Evolutionary conservation across 257 asterid genomes (phyloP).

Genomic region (Fraxinus americana): DNA sequence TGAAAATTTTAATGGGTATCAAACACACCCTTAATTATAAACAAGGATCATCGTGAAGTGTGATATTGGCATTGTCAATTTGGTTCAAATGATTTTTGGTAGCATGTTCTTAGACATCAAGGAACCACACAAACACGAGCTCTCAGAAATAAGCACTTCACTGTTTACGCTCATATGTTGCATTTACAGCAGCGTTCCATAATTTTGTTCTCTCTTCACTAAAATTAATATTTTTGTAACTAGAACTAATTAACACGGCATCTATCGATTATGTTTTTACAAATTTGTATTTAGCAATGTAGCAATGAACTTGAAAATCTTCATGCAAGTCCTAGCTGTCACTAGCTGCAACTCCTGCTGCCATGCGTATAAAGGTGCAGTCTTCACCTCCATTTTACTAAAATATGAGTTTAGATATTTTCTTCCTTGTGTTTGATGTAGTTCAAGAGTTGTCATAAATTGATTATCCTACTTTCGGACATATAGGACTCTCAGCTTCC

Average conservation of each 20-base stretch:
- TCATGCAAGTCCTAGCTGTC: neutral
- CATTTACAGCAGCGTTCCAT: neutral
- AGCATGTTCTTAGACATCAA: neutral
- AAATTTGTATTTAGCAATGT: neutral
- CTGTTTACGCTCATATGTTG: neutral
- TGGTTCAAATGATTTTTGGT: neutral
- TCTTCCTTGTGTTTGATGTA: neutral
- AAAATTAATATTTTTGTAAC: neutral
- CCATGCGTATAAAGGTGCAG: conserved; percentile 1
- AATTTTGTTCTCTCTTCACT: conserved; percentile 6
- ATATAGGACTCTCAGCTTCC: neutral
- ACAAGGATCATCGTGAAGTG: neutral
- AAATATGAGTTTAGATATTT: neutral
- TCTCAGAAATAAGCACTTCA: neutral
- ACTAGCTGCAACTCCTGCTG: neutral
- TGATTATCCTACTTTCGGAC: neutral
- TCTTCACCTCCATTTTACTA: neutral
- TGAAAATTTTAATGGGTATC: no score
- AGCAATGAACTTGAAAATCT: neutral
- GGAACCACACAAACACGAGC: neutral
- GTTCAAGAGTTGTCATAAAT: neutral
- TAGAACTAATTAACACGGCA: neutral
- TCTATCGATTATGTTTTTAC: neutral
- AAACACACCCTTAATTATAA: no score
- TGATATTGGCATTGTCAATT: conserved; percentile 9